Conservation (phyloP, 306 rosid species). For the Pueraria montana region DNA sequence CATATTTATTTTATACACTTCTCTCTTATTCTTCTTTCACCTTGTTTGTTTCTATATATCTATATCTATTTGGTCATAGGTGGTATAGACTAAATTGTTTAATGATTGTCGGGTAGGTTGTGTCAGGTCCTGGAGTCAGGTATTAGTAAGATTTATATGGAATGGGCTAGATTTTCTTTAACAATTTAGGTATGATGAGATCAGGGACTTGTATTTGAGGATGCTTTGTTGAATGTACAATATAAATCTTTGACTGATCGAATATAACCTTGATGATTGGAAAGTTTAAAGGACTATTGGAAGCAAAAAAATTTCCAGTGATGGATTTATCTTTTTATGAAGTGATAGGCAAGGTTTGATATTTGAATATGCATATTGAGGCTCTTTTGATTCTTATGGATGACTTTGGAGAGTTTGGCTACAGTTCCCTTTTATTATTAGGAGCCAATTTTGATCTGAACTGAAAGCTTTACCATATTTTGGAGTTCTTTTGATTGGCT, state of each 20-base stretch:
- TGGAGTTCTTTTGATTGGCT: slow-evolving; percentile 43
- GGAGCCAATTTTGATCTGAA: slow-evolving; percentile 49
- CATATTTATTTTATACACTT: slow-evolving; percentile 51
- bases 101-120: slow-evolving; percentile 55
- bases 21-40: slow-evolving; percentile 44
- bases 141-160: slow-evolving; percentile 50
- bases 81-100: slow-evolving; percentile 50
- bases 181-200: slow-evolving; percentile 56
- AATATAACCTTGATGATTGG: slow-evolving; percentile 45
- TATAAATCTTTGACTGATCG: slow-evolving; percentile 44
- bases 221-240: slow-evolving; percentile 53
- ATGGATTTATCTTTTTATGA: slow-evolving; percentile 50
- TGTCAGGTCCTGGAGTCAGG: slow-evolving; percentile 50
- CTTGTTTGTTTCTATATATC: slow-evolving; percentile 42
- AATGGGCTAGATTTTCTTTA: slow-evolving; percentile 50
- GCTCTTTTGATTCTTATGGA: slow-evolving; percentile 53
- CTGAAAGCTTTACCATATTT: slow-evolving; percentile 39
- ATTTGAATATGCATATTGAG: slow-evolving; percentile 49
- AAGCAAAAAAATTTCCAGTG: slow-evolving; percentile 50
- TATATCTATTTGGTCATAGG: slow-evolving; percentile 34
- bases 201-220: slow-evolving; percentile 58
- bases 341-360: slow-evolving; percentile 53
- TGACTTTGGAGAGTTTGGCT: slow-evolving; percentile 47
- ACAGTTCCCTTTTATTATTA: slow-evolving; percentile 31
- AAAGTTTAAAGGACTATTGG: slow-evolving; percentile 54